Conservation (phyloP, 805 yeast species). For the Yamadazyma ubonensis region DNA sequence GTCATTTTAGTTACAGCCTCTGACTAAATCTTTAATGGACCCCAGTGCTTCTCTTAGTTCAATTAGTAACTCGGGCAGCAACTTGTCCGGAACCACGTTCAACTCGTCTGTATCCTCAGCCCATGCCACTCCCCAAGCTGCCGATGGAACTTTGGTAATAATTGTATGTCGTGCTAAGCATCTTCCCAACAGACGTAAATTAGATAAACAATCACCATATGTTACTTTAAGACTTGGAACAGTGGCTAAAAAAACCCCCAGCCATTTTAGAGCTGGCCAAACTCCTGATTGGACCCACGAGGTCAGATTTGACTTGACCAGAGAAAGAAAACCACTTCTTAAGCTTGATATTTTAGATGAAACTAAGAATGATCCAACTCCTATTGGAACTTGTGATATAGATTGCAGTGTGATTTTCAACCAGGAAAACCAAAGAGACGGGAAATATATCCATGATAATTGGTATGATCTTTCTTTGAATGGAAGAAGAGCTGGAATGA, state of each 20-base stretch:
- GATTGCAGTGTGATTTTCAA: slow-evolving; percentile 73
- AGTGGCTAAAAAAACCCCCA: slow-evolving; percentile 73
- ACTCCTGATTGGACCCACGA: slow-evolving; percentile 87
- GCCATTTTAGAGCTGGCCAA: slow-evolving; percentile 88
- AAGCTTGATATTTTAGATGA: slow-evolving; percentile 80
- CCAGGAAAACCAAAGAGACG: slow-evolving; percentile 48
- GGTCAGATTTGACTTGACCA: slow-evolving; percentile 61
- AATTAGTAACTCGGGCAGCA: background rate
- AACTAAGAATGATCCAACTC: slow-evolving; percentile 78
- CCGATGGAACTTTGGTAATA: slow-evolving; percentile 62
- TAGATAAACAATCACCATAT: slow-evolving; percentile 94
- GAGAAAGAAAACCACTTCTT: slow-evolving; percentile 62
- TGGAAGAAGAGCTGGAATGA: slow-evolving; percentile 79
- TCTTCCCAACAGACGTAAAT: slow-evolving; percentile 77
- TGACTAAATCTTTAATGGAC: background rate
- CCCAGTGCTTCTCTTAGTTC: background rate
- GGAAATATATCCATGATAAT: slow-evolving; percentile 72
- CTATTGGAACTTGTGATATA: slow-evolving; percentile 78
- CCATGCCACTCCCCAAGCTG: slow-evolving; percentile 27
- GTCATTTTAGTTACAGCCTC: background rate
- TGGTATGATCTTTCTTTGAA: slow-evolving; percentile 77
- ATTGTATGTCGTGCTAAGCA: slow-evolving; percentile 81
- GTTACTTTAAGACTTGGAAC: slow-evolving; percentile 80
- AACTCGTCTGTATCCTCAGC: background rate
- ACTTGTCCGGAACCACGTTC: slow-evolving; percentile 12